Base-by-base conservation (phyloP, 1,284 basidiomycete genomes). In the Malassezia yamatoensis region DNA sequence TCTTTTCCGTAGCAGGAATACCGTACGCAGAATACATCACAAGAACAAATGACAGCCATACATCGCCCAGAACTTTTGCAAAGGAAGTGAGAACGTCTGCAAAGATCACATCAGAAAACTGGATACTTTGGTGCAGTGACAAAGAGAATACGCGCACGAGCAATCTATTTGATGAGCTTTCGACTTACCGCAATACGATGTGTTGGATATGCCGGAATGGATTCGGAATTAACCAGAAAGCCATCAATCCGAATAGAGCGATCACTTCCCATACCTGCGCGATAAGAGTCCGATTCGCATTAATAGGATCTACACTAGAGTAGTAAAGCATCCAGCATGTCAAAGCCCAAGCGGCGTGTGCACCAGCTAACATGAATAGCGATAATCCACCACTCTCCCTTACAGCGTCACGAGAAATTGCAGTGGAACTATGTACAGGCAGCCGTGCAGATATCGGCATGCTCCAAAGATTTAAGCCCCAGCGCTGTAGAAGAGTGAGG, bases 41-140 rank as follows among this genome's bases (percentile, higher is more conserved):
- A 18, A 58, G 16, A 11, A 58, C 51, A 8, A 58, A 13, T 36
- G 87, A 89, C 21, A 96, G 78, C 87, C 88, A 96, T 46, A 93
- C 79, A 68, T 98, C 93, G 15, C 90, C 94, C 36, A 96, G 79
- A 29, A 98, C 90, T 77, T 96, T 96, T 40, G 94, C 90, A 66
- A 89, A 94, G 0, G 89, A 94, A 0, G 94, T 98, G 67, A 94
- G 82, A 59, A 96, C 83, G 80, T 99, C 94, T 53, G 93, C 91
- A 54, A 94, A 83, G 44, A 98, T 82, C 44, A 99, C 84, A 70
- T 98, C 91, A 40, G 85, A 84, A 76, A 99, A 98, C 71, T 85
- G 83, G 42, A 91, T 80, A 1, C 83, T 81, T 47, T 80, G 79
- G 51, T 79, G 78, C 32, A 80, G 72, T 0, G 83, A 79, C 21